Percentiles rank a stretch among this genome's conserved stretches.
Evolutionary conservation across 768 basidiomycete species (phyloP).

Genomic region (Lentinus brumalis): DNA sequence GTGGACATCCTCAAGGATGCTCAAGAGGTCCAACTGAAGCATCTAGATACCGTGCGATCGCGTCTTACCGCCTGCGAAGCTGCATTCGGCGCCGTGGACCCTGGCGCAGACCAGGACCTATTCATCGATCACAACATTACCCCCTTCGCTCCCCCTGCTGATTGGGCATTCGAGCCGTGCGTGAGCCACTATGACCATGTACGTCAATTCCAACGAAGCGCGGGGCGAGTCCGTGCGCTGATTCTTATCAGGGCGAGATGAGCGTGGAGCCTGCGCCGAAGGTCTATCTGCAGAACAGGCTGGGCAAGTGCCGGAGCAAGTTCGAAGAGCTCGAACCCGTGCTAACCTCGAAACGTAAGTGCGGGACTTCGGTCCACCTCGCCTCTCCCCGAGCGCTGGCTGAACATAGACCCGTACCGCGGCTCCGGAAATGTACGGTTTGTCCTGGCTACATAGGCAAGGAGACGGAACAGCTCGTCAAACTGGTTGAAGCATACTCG

Average conservation of each 20-base stretch:
- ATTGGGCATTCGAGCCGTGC: conserved; percentile 80
- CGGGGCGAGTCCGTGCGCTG: neutral
- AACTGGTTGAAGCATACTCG: conserved; percentile 49
- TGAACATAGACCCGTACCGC: neutral
- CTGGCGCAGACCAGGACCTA: conserved; percentile 63
- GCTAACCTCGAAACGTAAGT: conserved; percentile 63
- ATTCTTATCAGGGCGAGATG: conserved; percentile 50
- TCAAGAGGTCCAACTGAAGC: conserved; percentile 57
- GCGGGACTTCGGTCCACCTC: conserved; percentile 9
- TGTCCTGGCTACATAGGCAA: conserved; percentile 38
- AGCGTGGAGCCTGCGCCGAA: conserved; percentile 71
- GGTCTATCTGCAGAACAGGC: conserved; percentile 79
- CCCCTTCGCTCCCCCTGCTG: conserved; percentile 61
- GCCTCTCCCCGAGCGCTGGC: neutral
- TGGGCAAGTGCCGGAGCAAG: conserved; percentile 59
- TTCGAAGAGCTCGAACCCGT: conserved; percentile 62
- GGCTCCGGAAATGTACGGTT: too few species aligned
- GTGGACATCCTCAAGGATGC: conserved; percentile 56
- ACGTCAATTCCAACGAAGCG: conserved; percentile 25
- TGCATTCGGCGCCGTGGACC: conserved; percentile 54
- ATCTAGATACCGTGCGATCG: conserved; percentile 60
- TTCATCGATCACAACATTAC: conserved; percentile 74
- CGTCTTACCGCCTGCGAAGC: conserved; percentile 49
- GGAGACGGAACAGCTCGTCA: conserved; percentile 55
- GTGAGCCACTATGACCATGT: conserved; percentile 76